Conservation (phyloP, 768 basidiomycete genomes). For the Rhodotorula toruloides region DNA sequence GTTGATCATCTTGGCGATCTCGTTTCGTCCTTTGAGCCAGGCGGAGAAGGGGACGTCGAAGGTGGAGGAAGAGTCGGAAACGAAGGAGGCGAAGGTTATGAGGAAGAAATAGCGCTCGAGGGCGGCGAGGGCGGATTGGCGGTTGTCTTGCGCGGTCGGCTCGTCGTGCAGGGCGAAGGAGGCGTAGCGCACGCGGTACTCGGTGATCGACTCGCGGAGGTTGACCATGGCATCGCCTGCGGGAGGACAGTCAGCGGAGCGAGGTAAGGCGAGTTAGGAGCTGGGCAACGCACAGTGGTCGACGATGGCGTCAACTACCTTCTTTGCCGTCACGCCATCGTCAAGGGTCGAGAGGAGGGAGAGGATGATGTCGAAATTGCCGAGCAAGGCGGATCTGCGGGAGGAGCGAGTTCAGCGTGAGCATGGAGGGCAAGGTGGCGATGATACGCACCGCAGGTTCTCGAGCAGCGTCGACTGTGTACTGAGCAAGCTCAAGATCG, state of each 20-base stretch:
- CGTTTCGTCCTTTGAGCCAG: constrained; percentile 80
- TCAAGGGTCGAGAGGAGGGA: constrained; percentile 91
- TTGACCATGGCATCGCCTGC: constrained; percentile 87
- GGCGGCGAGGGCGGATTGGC: constrained; percentile 33
- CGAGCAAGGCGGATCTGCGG: constrained; percentile 76
- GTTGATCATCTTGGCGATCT: constrained; percentile 64
- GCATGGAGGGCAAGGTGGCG: not conserved
- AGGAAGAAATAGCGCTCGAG: constrained; percentile 70
- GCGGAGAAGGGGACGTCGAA: constrained; percentile 56
- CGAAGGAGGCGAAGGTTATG: constrained; percentile 85
- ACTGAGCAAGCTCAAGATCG: constrained; percentile 67
- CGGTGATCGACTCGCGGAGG: constrained; percentile 79
- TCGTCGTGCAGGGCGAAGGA: constrained; percentile 65
- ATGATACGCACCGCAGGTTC: constrained; percentile 48
- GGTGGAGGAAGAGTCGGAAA: constrained; percentile 49
- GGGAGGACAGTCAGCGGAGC: constrained; percentile 1
- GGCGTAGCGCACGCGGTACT: constrained; percentile 77
- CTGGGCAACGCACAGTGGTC: constrained; percentile 58
- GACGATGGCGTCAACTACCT: constrained; percentile 80
- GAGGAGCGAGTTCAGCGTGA: not conserved
- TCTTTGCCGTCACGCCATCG: constrained; percentile 76
- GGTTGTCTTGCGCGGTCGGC: constrained; percentile 32
- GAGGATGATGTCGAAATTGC: constrained; percentile 81
- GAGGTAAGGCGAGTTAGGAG: not conserved
- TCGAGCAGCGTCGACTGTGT: constrained; percentile 73